Evolutionary conservation across 2,329 filamentous ascomycete species (phyloP).

Genomic region (Aspergillus sp.): DNA sequence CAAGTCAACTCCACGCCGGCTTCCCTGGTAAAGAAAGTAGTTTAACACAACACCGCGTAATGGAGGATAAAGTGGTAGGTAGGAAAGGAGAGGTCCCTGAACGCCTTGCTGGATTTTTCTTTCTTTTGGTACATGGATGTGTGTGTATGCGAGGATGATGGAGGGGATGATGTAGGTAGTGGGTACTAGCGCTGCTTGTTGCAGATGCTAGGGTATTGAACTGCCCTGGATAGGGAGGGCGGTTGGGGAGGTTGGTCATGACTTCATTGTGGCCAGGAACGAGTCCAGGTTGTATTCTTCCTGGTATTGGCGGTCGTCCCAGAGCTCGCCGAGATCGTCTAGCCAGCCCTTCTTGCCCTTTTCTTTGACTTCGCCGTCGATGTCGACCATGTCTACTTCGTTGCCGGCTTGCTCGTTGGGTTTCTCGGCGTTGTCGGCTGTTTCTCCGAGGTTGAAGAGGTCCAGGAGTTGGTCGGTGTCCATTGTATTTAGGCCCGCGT

Average conservation of each 20-base stretch:
- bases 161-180: background rate
- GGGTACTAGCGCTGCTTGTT: too few relatives aligned
- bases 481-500: constrained; percentile 91
- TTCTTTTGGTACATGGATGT: background rate
- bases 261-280: constrained; percentile 91
- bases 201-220: background rate
- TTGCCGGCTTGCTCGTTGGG: constrained; percentile 60
- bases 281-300: constrained; percentile 96
- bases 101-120: background rate
- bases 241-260: constrained; percentile 27
- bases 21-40: too few relatives aligned
- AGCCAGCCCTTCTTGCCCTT: constrained; percentile 97
- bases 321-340: constrained; percentile 91
- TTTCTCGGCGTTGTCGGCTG: constrained; percentile 56
- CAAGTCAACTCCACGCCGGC: background rate
- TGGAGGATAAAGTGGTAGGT: too few relatives aligned
- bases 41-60: background rate
- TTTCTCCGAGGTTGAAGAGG: constrained; percentile 86
- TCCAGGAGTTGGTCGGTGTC: constrained; percentile 98
- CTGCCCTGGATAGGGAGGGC: background rate
- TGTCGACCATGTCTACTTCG: constrained; percentile 79
- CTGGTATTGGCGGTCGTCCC: constrained; percentile 97
- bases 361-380: constrained; percentile 87
- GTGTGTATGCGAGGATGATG: background rate
- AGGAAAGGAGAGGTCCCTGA: background rate